Evolutionary conservation across 768 basidiomycete genomes (phyloP).

Genomic region (Chalciporus pseudorubinellus): DNA sequence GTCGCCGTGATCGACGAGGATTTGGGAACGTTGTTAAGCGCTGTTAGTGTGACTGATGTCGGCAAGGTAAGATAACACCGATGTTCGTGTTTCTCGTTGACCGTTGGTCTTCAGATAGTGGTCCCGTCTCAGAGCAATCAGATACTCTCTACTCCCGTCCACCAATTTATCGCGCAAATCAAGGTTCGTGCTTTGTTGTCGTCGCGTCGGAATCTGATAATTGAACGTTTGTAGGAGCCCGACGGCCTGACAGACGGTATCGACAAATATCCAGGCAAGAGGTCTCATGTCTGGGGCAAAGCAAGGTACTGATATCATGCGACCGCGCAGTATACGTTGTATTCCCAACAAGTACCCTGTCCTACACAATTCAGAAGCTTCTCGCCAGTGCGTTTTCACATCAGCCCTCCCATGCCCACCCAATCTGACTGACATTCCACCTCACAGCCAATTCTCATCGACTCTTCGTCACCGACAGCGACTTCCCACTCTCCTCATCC

Average conservation of each 20-base stretch:
- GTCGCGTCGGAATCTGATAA: background rate
- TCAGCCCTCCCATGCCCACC: background rate
- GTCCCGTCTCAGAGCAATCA: conserved; percentile 80
- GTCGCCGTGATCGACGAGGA: conserved; percentile 74
- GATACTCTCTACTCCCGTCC: conserved; percentile 64
- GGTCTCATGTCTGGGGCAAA: background rate
- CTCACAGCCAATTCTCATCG: conserved; percentile 73
- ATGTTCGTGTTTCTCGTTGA: background rate
- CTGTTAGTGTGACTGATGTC: conserved; percentile 80
- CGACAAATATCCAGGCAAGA: conserved; percentile 73
- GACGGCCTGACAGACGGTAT: conserved; percentile 77
- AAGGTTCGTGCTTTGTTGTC: conserved; percentile 46
- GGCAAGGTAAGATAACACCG: conserved; percentile 51
- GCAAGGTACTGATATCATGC: background rate
- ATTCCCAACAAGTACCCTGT: conserved; percentile 56
- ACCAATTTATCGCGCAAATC: conserved; percentile 68
- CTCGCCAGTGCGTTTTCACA: conserved; percentile 62
- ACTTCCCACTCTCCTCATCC: conserved; percentile 49
- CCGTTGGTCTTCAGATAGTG: conserved; percentile 50
- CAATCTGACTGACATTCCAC: conserved; percentile 1
- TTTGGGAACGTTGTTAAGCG: conserved; percentile 60
- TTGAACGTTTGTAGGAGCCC: conserved; percentile 44
- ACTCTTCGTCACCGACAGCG: conserved; percentile 67
- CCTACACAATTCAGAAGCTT: conserved; percentile 75
- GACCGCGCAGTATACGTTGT: conserved; percentile 66